These are phyloP conservation scores for Leavenworthia alabamica DNA, from an alignment of 345 rosid genomes.

Conservation along the genomic window DNA sequence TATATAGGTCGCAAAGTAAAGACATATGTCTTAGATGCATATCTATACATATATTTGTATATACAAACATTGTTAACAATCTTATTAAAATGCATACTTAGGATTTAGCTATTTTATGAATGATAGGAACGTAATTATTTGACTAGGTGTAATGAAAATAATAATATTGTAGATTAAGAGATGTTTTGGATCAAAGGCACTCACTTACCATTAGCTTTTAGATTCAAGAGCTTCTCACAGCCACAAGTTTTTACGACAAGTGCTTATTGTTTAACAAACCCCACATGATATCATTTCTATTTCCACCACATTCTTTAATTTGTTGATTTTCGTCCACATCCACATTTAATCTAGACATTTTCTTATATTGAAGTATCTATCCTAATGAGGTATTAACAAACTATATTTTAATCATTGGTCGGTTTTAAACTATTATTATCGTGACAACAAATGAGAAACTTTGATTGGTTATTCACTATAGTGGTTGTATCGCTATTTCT, in stretches of 20 bases:
- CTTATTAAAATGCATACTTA: not conserved
- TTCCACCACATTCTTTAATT: slow-evolving; percentile 6
- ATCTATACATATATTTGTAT: no score
- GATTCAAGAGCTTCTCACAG: slow-evolving; percentile 24
- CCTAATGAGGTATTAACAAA: slow-evolving; percentile 20
- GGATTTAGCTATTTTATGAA: not conserved
- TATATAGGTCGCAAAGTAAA: no score
- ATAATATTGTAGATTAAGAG: not conserved
- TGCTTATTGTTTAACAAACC: slow-evolving; percentile 26
- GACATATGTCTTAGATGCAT: no score
- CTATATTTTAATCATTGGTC: slow-evolving; percentile 18
- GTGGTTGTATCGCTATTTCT: slow-evolving; percentile 10
- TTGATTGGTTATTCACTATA: slow-evolving; percentile 19
- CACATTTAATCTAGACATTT: slow-evolving; percentile 16
- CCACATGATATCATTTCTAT: slow-evolving; percentile 30
- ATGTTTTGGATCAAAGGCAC: slow-evolving; percentile 31
- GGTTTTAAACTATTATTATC: slow-evolving; percentile 12
- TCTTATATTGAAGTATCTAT: not conserved
- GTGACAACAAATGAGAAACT: not conserved
- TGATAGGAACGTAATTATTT: slow-evolving; percentile 18
- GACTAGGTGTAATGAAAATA: not conserved
- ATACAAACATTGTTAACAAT: not conserved
- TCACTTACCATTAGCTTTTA: slow-evolving; percentile 28
- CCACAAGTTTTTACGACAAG: slow-evolving; percentile 30
- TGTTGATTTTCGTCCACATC: slow-evolving; percentile 20